Evolutionary conservation across 345 rosid genomes (phyloP).

Genomic region (Aethionema arabicum): DNA sequence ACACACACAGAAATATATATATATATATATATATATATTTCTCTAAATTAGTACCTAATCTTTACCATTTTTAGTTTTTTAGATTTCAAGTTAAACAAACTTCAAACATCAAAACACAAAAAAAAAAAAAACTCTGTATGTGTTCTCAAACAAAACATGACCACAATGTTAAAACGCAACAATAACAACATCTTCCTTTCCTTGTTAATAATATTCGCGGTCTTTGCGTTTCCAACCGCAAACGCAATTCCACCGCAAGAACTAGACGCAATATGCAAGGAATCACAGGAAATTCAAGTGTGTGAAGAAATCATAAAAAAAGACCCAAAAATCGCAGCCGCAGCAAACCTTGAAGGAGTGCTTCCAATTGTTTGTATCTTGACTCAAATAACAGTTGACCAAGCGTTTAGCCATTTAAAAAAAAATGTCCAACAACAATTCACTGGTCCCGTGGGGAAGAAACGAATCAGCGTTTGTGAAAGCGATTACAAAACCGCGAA

Average conservation of each 20-base stretch:
- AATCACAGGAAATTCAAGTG: background rate
- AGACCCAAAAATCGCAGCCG: background rate
- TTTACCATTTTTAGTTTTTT: too few relatives aligned
- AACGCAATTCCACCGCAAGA: conserved; percentile 12
- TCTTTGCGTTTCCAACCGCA: background rate
- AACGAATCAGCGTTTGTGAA: background rate
- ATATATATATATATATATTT: too few relatives aligned
- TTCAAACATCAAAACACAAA: too few relatives aligned
- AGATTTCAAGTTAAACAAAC: too few relatives aligned
- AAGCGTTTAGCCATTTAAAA: background rate
- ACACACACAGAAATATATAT: too few relatives aligned
- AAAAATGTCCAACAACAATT: background rate
- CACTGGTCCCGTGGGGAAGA: background rate
- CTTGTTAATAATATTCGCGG: background rate
- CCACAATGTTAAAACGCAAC: conserved; percentile 7
- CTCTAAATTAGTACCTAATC: too few relatives aligned
- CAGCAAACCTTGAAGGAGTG: background rate
- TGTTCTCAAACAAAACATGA: too few relatives aligned
- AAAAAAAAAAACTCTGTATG: too few relatives aligned
- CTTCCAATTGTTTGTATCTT: too few relatives aligned
- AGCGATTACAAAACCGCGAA: background rate
- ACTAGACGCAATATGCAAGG: conserved; percentile 6
- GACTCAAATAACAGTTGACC: background rate
- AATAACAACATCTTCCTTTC: background rate
- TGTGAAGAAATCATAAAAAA: background rate